Evolutionary conservation across 1,284 basidiomycete genomes (phyloP).

Genomic region (Ustilago hordei): DNA sequence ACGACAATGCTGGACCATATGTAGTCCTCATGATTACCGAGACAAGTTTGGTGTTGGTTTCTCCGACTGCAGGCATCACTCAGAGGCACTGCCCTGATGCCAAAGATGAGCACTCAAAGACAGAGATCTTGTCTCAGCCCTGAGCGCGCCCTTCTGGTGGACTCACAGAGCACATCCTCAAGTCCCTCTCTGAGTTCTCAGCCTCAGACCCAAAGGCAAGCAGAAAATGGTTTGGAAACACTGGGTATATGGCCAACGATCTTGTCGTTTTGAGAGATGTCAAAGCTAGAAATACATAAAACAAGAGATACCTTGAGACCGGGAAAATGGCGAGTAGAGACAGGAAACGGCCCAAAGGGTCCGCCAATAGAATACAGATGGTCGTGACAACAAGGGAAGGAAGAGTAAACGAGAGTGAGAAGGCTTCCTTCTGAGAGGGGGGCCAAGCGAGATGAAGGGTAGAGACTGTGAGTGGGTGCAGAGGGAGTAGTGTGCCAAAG

Average conservation of each 20-base stretch:
- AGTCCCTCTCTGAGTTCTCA: not conserved
- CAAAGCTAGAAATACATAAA: slow-evolving; percentile 36
- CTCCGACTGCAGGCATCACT: not conserved
- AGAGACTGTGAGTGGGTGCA: slow-evolving; percentile 23
- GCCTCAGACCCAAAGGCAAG: not conserved
- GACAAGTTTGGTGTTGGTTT: not conserved
- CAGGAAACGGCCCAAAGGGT: slow-evolving; percentile 6
- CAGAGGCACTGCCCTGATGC: not conserved
- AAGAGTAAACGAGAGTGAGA: slow-evolving; percentile 22
- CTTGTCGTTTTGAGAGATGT: slow-evolving; percentile 23
- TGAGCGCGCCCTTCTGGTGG: not conserved
- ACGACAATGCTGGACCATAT: not conserved
- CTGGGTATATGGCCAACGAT: slow-evolving; percentile 43
- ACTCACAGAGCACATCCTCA: too few species aligned
- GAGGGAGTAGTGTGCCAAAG: slow-evolving; percentile 39
- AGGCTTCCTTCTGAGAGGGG: not conserved
- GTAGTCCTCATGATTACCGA: not conserved
- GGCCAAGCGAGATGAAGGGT: slow-evolving; percentile 11
- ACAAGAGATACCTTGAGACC: not conserved
- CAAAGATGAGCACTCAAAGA: not conserved
- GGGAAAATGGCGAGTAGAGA: slow-evolving; percentile 17
- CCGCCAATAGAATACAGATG: slow-evolving; percentile 14
- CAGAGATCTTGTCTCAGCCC: not conserved
- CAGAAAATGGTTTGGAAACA: slow-evolving; percentile 7
- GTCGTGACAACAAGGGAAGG: not conserved